A percentile compares a stretch with the other conserved stretches of the same genome.
These are phyloP conservation scores for Aureobasidium sp. DNA, from an alignment of 2,329 filamentous ascomycete genomes.

Conservation along the genomic window DNA sequence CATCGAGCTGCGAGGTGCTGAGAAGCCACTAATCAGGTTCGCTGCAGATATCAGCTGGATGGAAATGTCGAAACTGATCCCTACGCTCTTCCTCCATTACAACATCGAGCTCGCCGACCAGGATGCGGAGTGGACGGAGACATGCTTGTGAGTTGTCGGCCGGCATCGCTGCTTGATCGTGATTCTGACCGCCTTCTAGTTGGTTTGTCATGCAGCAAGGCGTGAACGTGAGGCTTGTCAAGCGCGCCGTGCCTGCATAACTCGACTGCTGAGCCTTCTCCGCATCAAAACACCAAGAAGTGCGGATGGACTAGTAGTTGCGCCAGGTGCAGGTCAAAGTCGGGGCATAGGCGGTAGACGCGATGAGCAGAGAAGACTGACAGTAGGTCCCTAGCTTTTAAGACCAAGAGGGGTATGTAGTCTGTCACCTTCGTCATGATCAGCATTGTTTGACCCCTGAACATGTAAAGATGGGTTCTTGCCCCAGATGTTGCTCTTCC, in stretches of 20 bases:
- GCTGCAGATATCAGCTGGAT: conserved; percentile 30
- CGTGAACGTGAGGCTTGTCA: conserved; percentile 18
- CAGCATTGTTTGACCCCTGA: no score
- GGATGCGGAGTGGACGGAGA: conserved; percentile 26
- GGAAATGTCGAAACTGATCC: conserved; percentile 32
- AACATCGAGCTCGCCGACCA: conserved; percentile 30
- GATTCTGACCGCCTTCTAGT: conserved; percentile 6
- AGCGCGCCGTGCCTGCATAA: conserved; percentile 5
- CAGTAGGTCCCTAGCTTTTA: no score
- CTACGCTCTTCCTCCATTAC: conserved; percentile 31
- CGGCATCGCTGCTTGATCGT: not conserved
- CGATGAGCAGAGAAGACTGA: no score
- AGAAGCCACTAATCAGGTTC: not conserved
- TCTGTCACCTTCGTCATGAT: no score
- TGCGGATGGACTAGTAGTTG: no score
- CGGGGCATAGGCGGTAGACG: no score
- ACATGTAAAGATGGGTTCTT: no score
- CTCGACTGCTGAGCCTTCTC: not conserved
- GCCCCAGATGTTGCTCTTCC: not conserved
- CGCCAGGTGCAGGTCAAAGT: no score
- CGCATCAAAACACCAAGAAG: no score
- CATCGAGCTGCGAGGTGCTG: not conserved
- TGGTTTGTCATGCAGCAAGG: conserved; percentile 31
- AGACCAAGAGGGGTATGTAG: no score
- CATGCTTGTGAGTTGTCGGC: conserved; percentile 23